Evolutionary conservation across 176 grass and related monocot genomes (phyloP).

Genomic region (Rhynchospora pubera): DNA sequence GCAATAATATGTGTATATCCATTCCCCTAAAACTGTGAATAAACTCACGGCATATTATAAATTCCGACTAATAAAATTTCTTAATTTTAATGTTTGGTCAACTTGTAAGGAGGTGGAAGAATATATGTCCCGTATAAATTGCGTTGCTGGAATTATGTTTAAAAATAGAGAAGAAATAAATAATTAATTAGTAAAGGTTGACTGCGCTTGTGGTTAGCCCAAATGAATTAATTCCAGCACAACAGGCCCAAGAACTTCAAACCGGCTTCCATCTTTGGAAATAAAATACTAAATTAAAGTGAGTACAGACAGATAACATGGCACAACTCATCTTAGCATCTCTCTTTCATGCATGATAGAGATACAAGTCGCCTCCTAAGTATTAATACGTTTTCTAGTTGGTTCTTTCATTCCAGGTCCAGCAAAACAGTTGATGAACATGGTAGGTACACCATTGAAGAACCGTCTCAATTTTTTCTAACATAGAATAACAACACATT

Average conservation of each 20-base stretch:
- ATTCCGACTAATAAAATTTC: background rate
- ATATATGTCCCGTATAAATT: background rate
- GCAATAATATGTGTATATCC: too few species aligned
- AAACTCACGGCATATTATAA: background rate
- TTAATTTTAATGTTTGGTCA: background rate
- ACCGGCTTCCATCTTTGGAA: background rate
- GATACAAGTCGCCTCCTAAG: background rate
- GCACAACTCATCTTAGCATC: background rate
- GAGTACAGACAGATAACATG: background rate
- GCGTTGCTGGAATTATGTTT: background rate
- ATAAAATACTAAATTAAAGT: background rate
- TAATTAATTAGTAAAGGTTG: background rate
- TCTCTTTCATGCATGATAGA: slow-evolving; percentile 14
- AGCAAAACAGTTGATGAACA: too few species aligned
- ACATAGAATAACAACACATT: too few species aligned
- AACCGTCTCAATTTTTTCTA: too few species aligned
- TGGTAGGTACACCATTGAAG: too few species aligned
- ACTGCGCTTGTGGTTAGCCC: background rate
- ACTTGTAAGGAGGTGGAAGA: background rate
- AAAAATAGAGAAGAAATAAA: background rate
- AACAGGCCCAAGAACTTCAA: background rate
- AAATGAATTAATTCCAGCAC: background rate
- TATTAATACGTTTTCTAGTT: background rate
- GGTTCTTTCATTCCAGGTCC: background rate
- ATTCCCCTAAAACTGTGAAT: background rate